A percentile compares a stretch with the other conserved stretches of the same genome.
These are phyloP conservation scores for Crithidia thermophila DNA, from an alignment of 208 protist species.

Conservation along the genomic window DNA sequence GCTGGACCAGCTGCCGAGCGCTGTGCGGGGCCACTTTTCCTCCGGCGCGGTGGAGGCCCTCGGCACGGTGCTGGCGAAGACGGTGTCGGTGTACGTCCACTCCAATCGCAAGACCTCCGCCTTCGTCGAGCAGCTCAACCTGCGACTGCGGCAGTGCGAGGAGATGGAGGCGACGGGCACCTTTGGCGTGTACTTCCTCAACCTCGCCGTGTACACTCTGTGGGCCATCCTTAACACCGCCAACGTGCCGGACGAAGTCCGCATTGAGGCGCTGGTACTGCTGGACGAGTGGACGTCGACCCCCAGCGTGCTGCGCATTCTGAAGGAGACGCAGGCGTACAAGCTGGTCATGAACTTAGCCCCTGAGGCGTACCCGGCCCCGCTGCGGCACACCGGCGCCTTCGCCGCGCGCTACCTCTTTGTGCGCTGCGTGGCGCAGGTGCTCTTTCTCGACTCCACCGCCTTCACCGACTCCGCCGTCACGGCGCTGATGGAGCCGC, in stretches of 20 bases:
- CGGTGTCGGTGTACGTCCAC: conserved; percentile 29
- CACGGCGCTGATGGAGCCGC: conserved; percentile 23
- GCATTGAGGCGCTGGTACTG: conserved; percentile 29
- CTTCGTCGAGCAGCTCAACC: conserved; percentile 33
- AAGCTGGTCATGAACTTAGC: conserved; percentile 22
- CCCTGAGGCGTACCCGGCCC: conserved; percentile 9
- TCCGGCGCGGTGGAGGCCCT: conserved; percentile 18
- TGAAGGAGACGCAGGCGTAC: conserved; percentile 30
- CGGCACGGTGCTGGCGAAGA: conserved; percentile 25
- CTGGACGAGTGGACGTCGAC: conserved; percentile 35
- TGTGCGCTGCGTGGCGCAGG: conserved; percentile 39
- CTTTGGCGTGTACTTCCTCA: conserved; percentile 34
- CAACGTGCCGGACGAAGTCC: conserved; percentile 20
- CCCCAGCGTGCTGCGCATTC: conserved; percentile 33
- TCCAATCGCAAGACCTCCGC: conserved; percentile 33
- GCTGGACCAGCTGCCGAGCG: conserved; percentile 14
- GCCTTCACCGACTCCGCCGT: conserved; percentile 21
- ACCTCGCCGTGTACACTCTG: conserved; percentile 31
- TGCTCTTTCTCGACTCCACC: conserved; percentile 28
- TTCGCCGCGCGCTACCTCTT: conserved; percentile 37
- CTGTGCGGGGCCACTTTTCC: conserved; percentile 28
- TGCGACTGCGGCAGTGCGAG: conserved; percentile 31
- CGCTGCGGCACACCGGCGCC: conserved; percentile 20
- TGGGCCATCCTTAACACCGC: conserved; percentile 25
- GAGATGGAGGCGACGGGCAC: conserved; percentile 23